Percentiles rank a stretch among this genome's conserved stretches.
Conservation (phyloP, 495 filamentous ascomycete genomes). For the Staphylotrichum longicolle region DNA sequence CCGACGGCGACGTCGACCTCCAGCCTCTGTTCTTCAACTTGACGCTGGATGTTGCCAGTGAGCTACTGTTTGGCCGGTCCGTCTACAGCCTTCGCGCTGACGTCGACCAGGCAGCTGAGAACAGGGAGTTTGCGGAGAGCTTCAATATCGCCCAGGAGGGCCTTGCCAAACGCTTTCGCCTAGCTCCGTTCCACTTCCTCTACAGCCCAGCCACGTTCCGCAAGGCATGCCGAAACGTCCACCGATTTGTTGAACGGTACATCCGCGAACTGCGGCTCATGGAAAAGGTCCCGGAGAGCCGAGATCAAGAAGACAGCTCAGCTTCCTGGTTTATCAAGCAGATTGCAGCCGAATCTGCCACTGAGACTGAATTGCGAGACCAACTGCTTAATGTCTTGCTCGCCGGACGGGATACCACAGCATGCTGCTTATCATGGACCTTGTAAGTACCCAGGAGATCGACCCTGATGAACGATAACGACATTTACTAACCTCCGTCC, state of each 20-base stretch:
- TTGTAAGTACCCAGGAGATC: constrained; percentile 27
- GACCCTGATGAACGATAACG: neutral
- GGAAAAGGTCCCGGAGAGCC: neutral
- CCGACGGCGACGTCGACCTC: constrained; percentile 40
- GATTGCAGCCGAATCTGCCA: constrained; percentile 16
- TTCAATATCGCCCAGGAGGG: constrained; percentile 43
- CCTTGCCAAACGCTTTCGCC: constrained; percentile 40
- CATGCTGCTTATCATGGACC: constrained; percentile 41
- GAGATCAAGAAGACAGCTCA: neutral
- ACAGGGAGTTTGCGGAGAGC: constrained; percentile 36
- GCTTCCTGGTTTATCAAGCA: constrained; percentile 19
- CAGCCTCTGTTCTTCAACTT: constrained; percentile 49
- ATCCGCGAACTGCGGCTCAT: constrained; percentile 31
- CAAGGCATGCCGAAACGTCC: constrained; percentile 41
- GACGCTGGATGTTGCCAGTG: constrained; percentile 42
- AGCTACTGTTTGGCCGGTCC: constrained; percentile 41
- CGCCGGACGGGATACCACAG: constrained; percentile 27
- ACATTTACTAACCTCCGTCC: constrained; percentile 4
- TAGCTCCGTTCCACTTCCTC: constrained; percentile 40
- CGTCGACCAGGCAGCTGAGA: constrained; percentile 27
- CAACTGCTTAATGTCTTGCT: constrained; percentile 25
- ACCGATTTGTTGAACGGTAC: constrained; percentile 40
- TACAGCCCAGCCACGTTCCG: constrained; percentile 36
- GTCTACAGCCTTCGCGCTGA: constrained; percentile 36
- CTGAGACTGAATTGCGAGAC: constrained; percentile 17